phyloP scores from a whole-genome alignment of 2,329 filamentous ascomycete genomes.

The Venturia effusa region DNA sequence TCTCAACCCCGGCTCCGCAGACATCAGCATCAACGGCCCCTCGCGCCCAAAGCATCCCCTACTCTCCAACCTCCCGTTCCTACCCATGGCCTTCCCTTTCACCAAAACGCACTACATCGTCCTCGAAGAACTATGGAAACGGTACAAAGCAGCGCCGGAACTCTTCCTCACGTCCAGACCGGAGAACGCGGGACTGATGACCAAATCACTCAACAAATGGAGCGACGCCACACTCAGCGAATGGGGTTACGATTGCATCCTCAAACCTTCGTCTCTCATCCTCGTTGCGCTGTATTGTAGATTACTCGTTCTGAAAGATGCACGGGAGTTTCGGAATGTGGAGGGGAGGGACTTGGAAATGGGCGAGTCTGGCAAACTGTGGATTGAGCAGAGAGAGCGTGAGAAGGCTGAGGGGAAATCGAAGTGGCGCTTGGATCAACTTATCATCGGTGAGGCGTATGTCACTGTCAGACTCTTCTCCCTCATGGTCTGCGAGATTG shows the following conservation, averaged over 20 bases:
- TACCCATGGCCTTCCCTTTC: conserved; percentile 28
- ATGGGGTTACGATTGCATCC: conserved; percentile 24
- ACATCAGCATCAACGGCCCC: neutral
- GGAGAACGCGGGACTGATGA: conserved; percentile 2
- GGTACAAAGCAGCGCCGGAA: conserved; percentile 21
- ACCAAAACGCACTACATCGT: conserved; percentile 29
- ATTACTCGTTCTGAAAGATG: conserved; percentile 19
- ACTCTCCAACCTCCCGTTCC: conserved; percentile 9
- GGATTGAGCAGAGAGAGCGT: neutral
- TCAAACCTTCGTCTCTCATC: conserved; percentile 23
- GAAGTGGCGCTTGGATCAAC: conserved; percentile 18
- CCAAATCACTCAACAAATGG: neutral
- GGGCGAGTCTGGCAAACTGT: neutral
- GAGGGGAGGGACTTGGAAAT: conserved; percentile 21
- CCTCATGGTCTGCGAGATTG: conserved; percentile 23
- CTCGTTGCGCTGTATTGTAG: conserved; percentile 25
- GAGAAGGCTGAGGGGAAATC: conserved; percentile 11
- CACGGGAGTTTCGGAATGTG: conserved; percentile 19
- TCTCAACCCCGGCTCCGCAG: neutral
- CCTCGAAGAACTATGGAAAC: conserved; percentile 25
- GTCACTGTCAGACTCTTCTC: conserved; percentile 21
- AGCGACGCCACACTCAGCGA: conserved; percentile 2
- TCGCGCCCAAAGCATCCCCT: conserved; percentile 6
- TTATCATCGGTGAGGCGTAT: conserved; percentile 15
- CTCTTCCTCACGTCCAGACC: conserved; percentile 20